phyloP scores from a whole-genome alignment of 2,329 filamentous ascomycete genomes.

The Ceratocystis cacaofunesta region DNA sequence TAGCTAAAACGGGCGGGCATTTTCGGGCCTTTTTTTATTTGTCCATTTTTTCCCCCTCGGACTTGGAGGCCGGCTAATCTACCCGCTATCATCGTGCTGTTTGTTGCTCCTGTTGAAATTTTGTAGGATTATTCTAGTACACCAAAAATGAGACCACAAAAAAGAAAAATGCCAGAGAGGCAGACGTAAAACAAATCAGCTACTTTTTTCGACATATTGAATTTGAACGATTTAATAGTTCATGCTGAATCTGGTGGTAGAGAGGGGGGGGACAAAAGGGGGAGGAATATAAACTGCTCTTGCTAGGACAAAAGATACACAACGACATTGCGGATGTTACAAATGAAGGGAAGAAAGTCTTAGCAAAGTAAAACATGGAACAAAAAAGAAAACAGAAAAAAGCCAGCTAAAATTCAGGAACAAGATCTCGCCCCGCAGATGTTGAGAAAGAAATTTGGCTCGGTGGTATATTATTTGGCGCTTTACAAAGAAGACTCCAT shows the following conservation, averaged over 20 bases:
- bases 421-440: background rate
- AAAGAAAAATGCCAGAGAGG: background rate
- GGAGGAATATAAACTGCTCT: background rate
- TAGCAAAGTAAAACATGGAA: background rate
- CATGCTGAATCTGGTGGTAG: background rate
- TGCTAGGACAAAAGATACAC: background rate
- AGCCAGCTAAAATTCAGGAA: background rate
- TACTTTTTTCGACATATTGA: background rate
- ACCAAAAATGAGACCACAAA: background rate
- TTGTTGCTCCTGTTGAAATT: background rate
- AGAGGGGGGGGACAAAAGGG: background rate
- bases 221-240: background rate
- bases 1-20: background rate
- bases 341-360: background rate
- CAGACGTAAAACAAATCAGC: background rate
- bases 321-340: background rate
- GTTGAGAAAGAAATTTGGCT: background rate
- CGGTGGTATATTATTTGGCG: background rate
- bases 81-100: background rate
- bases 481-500: constrained; percentile 48
- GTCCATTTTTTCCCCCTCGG: background rate
- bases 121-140: background rate
- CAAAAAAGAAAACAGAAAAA: background rate
- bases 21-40: background rate
- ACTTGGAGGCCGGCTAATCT: background rate